Evolutionary conservation across 495 filamentous ascomycete species (phyloP), one percentile per base, ranked within the genome.

Genomic region (Xylaria scruposa): DNA sequence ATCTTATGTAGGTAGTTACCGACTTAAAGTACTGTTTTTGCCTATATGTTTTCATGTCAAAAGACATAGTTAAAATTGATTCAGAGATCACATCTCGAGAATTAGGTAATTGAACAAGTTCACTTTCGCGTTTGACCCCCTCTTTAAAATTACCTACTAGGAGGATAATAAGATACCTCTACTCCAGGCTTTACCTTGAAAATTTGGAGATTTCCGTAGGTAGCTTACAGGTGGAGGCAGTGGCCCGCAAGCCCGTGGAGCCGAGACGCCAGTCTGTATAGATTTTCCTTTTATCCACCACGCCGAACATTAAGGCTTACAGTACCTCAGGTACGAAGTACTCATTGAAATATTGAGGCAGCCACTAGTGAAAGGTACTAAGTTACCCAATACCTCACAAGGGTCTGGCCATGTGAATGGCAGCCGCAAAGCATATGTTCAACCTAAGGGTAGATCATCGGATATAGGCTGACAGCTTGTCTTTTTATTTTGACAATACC

Each of bases 211-310:
- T 36, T 21, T 60, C 15, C 26, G 31, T 59, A n/a, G 12, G 54
- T 29, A 36, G 54, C 54, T 59, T 31, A 13, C 38, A 42, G 38
- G 38, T 53, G 36, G 46, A 38, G 44, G 26, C 40, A 15, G 46
- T 67, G 47, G 49, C 47, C 21, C 44, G 63, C 46, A 51, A 66
- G 46, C 42, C 65, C 65, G 36, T 44, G 21, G 31, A 59, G 66
- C 51, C 66, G 66, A 68, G 51, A 38, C 24, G 33, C 40, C 38
- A 65, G 62, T 42, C 38, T 42, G 10, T 42, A 42, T 42, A 42
- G 38, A 42, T 2, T 42, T 40, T 4, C 33, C 31, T 61, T 38
- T 38, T 24, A 61, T 42, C 36, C 31, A 13, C 54, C 54, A 59
- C 59, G 15, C 59, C 21, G 36, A 61, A 38, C 49, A 49, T 53